phyloP scores from a whole-genome alignment of 2,329 filamentous ascomycete genomes.

The Didymella segeticola region DNA sequence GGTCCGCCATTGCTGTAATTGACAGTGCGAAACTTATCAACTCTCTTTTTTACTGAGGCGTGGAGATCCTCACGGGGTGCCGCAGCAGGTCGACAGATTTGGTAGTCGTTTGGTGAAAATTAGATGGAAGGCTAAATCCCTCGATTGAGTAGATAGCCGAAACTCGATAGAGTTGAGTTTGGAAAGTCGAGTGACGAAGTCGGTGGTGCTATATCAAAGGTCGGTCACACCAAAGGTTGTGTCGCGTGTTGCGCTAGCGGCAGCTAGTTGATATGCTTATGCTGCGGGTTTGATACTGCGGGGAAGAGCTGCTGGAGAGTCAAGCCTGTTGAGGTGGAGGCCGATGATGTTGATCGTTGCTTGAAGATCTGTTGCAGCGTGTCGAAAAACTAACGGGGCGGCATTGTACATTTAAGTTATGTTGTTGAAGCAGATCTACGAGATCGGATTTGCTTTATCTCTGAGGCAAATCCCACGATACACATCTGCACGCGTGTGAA shows the following conservation, averaged over 20 bases:
- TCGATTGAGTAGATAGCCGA: neutral
- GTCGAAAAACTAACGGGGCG: neutral
- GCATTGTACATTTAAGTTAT: slow-evolving; percentile 14
- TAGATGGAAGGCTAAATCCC: neutral
- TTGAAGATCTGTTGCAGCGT: neutral
- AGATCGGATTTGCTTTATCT: slow-evolving; percentile 26
- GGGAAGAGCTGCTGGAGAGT: slow-evolving; percentile 2
- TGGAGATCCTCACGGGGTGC: slow-evolving; percentile 13
- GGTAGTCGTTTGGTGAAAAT: neutral
- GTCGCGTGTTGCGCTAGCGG: slow-evolving; percentile 15
- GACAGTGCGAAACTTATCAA: slow-evolving; percentile 12
- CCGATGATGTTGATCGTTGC: neutral
- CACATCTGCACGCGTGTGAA: slow-evolving; percentile 28
- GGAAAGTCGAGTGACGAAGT: neutral
- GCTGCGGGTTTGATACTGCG: slow-evolving; percentile 14
- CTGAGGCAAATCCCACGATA: slow-evolving; percentile 39
- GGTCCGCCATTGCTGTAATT: slow-evolving; percentile 43
- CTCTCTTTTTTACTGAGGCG: slow-evolving; percentile 17
- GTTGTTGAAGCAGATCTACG: slow-evolving; percentile 13
- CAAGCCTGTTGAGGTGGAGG: neutral
- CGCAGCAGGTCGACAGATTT: neutral
- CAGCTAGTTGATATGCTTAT: slow-evolving; percentile 10
- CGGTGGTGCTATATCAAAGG: slow-evolving; percentile 5
- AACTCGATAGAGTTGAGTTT: neutral
- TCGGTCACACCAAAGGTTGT: slow-evolving; percentile 5